Conservation (phyloP, 768 basidiomycete genomes). For the Arthromyces matolae region DNA sequence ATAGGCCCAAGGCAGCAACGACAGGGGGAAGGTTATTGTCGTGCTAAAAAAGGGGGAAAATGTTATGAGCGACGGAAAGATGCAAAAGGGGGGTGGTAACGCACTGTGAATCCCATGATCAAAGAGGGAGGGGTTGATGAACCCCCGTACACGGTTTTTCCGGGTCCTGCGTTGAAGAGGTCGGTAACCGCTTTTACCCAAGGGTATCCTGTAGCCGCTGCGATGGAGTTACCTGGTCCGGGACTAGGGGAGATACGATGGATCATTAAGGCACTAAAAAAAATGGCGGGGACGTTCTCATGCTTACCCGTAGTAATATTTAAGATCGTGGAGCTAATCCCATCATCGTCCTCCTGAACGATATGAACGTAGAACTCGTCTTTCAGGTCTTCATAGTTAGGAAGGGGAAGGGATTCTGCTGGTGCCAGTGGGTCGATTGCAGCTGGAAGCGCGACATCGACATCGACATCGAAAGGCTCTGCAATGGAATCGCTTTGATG, state of each 20-base stretch:
- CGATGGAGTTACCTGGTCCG: conserved; percentile 42
- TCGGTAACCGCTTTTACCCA: conserved; percentile 37
- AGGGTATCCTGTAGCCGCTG: conserved; percentile 36
- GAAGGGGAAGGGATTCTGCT: too few relatives aligned
- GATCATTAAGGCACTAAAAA: neutral
- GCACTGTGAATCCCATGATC: conserved; percentile 43
- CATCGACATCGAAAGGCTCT: too few relatives aligned
- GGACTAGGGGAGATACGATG: conserved; percentile 28
- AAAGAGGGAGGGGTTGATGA: conserved; percentile 35
- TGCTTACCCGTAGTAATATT: conserved; percentile 42
- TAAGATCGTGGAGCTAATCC: conserved; percentile 43
- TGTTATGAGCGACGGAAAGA: neutral
- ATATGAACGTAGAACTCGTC: too few relatives aligned
- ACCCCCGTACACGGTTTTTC: conserved; percentile 20
- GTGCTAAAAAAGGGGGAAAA: conserved; percentile 36
- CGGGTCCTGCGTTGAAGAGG: conserved; percentile 31
- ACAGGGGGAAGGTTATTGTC: conserved; percentile 43
- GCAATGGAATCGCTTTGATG: too few relatives aligned
- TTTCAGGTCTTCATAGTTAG: too few relatives aligned
- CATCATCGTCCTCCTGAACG: too few relatives aligned
- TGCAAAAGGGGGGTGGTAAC: neutral
- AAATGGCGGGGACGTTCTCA: neutral
- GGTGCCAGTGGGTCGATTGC: too few relatives aligned
- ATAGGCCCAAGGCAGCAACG: conserved; percentile 39
- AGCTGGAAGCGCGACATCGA: too few relatives aligned